These are phyloP conservation scores for Rhododendron williamsianum DNA, from an alignment of 148 eudicot species.

Conservation along the genomic window DNA sequence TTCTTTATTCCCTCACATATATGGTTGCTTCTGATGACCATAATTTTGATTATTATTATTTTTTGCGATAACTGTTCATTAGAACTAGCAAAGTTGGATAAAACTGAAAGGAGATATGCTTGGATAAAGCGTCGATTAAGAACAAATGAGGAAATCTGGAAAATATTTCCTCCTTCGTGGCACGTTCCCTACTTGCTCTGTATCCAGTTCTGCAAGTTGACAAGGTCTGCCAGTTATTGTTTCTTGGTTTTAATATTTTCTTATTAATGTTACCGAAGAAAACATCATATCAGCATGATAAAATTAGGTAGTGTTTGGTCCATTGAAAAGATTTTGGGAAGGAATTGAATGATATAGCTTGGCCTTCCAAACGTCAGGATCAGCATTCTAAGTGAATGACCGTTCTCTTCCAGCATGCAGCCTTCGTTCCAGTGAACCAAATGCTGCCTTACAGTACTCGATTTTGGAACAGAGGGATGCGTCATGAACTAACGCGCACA, in stretches of 20 bases:
- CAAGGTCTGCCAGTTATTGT: constrained; percentile 50
- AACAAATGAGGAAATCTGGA: constrained; percentile 98
- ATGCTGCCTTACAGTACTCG: background rate
- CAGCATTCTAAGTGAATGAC: background rate
- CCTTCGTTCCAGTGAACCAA: background rate
- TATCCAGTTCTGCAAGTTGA: constrained; percentile 97
- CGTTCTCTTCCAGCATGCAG: background rate
- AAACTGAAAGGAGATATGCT: constrained; percentile 95
- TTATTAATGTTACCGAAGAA: background rate
- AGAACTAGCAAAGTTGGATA: constrained; percentile 96
- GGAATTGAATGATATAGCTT: background rate
- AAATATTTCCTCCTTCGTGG: constrained; percentile 91
- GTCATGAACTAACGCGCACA: background rate
- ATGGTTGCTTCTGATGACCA: background rate
- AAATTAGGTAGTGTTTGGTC: constrained; percentile 36
- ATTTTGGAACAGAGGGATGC: background rate
- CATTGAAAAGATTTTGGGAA: background rate
- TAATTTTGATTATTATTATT: background rate
- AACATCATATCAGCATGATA: background rate
- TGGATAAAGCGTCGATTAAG: constrained; percentile 97
- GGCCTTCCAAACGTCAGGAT: background rate
- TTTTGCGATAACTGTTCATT: constrained; percentile 9
- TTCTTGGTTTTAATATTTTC: constrained; percentile 7
- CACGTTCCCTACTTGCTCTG: constrained; percentile 89
- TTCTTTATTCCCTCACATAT: background rate